These are phyloP conservation scores for Coniochaeta sp. DNA, from an alignment of 2,329 filamentous ascomycete species.

Conservation along the genomic window DNA sequence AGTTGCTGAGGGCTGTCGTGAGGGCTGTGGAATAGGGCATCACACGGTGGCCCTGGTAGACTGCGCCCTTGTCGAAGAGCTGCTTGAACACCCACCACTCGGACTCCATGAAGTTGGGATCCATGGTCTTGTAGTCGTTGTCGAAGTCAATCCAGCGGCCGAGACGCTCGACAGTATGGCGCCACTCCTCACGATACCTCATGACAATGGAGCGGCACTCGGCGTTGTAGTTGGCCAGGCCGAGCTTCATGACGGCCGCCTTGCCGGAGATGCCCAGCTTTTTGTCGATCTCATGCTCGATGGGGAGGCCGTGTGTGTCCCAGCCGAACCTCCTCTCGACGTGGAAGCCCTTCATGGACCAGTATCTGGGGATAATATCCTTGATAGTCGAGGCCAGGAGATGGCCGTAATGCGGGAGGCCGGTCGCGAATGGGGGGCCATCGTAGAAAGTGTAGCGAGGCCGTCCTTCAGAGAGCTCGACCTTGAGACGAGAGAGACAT, in stretches of 20 bases:
- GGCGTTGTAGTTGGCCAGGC: conserved; percentile 82
- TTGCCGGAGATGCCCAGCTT: conserved; percentile 79
- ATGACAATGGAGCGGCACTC: conserved; percentile 92
- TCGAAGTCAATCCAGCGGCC: conserved; percentile 98
- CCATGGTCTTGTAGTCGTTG: conserved; percentile 97
- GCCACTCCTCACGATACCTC: conserved; percentile 83
- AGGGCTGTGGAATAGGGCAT: conserved; percentile 94
- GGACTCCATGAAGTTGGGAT: conserved; percentile 90
- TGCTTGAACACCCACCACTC: conserved; percentile 97
- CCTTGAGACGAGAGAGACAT: conserved; percentile 23
- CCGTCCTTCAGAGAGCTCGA: conserved; percentile 74
- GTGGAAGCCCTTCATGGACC: conserved; percentile 94
- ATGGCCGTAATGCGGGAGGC: conserved; percentile 55
- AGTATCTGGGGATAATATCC: conserved; percentile 93
- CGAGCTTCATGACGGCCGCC: conserved; percentile 79
- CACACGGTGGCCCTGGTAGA: conserved; percentile 85
- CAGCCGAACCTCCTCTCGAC: conserved; percentile 91
- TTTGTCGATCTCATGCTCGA: conserved; percentile 98
- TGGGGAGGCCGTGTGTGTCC: conserved; percentile 90
- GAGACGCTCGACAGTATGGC: conserved; percentile 76
- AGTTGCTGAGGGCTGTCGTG: conserved; percentile 85
- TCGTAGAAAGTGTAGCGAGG: conserved; percentile 93
- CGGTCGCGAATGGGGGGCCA: conserved; percentile 69
- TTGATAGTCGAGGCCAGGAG: conserved; percentile 91
- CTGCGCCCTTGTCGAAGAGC: conserved; percentile 79